phyloP scores from a whole-genome alignment of 75 land plant genomes.

The Sequoia sempervirens region DNA sequence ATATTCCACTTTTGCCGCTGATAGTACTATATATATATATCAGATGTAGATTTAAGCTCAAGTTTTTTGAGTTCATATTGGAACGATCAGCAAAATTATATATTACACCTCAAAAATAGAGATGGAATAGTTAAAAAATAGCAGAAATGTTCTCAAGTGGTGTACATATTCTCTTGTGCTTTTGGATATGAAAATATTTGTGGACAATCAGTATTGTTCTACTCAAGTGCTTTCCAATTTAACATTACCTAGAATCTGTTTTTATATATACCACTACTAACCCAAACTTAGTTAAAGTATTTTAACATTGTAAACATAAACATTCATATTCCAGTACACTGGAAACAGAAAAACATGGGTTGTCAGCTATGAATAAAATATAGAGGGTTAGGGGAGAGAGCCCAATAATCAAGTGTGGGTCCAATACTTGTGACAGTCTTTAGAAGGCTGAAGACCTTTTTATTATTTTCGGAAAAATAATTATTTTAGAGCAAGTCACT shows the following conservation, averaged over 20 bases:
- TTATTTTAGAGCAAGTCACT: no score
- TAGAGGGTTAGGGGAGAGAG: no score
- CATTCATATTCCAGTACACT: neutral
- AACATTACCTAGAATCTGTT: neutral
- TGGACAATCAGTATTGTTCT: neutral
- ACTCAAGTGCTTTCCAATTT: neutral
- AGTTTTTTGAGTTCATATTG: neutral
- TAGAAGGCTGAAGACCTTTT: no score
- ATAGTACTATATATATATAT: no score
- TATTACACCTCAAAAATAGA: neutral
- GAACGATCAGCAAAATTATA: neutral
- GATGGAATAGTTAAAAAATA: no score
- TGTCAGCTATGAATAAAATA: no score
- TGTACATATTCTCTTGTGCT: neutral
- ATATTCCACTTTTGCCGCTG: no score
- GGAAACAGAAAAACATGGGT: neutral
- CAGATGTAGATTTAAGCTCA: neutral
- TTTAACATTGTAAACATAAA: neutral
- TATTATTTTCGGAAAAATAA: no score
- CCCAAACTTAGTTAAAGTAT: no score
- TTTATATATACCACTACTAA: neutral
- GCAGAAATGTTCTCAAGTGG: neutral
- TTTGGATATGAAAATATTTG: neutral
- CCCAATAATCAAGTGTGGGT: no score
- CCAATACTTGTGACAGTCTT: no score